phyloP scores from a whole-genome alignment of 208 protist genomes.

The Crithidia mellificae region DNA sequence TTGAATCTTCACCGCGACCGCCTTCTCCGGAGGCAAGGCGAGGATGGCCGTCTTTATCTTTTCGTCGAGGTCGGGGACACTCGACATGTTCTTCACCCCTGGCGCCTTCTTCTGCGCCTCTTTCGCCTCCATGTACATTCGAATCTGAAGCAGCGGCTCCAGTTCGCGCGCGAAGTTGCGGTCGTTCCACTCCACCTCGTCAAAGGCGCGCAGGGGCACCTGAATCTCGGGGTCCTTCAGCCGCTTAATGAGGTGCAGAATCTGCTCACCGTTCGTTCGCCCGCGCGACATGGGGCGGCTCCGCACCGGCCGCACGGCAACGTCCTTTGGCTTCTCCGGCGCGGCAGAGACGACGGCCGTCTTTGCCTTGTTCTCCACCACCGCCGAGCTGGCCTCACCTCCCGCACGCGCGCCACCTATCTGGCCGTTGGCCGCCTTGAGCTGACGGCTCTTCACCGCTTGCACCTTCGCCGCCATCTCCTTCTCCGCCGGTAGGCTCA shows the following conservation, averaged over 20 bases:
- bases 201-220: conserved; percentile 42
- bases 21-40: conserved; percentile 35
- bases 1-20: conserved; percentile 30
- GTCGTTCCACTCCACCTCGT: conserved; percentile 57
- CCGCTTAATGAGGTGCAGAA: conserved; percentile 42
- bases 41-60: conserved; percentile 58
- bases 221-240: conserved; percentile 28
- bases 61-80: conserved; percentile 9
- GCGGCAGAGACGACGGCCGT: neutral
- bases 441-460: conserved; percentile 28
- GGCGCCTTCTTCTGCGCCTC: conserved; percentile 31
- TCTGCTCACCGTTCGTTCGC: conserved; percentile 30
- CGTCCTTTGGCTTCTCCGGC: conserved; percentile 3
- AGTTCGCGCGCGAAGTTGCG: conserved; percentile 50
- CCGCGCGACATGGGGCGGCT: conserved; percentile 12
- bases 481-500: conserved; percentile 32
- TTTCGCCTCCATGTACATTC: conserved; percentile 61
- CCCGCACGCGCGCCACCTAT: neutral
- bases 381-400: conserved; percentile 3
- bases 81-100: conserved; percentile 3
- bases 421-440: conserved; percentile 8
- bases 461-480: conserved; percentile 42
- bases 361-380: conserved; percentile 33
- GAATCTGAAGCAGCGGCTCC: conserved; percentile 40
- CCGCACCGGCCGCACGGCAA: neutral